A percentile compares a stretch with the other conserved stretches of the same genome.
Conservation (phyloP, 139 green algal species). For the Chlorella sp. region DNA sequence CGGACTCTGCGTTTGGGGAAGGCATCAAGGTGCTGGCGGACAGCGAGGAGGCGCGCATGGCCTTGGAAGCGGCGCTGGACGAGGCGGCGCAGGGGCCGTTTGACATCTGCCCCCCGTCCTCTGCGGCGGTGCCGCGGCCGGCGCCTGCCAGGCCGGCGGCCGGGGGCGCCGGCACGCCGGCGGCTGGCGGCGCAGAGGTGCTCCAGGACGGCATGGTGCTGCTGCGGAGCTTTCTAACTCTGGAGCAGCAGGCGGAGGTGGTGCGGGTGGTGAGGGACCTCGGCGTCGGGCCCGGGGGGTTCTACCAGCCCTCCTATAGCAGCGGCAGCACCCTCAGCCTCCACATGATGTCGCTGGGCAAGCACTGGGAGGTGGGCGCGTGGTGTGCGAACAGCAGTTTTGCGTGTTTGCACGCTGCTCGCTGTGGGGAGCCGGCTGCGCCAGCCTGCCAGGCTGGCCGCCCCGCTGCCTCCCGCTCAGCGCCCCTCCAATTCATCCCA, state of each 20-base stretch:
- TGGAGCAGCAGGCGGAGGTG: slow-evolving; percentile 52
- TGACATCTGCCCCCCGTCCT: slow-evolving; percentile 40
- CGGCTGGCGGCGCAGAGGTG: slow-evolving; percentile 6
- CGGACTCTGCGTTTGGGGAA: no score
- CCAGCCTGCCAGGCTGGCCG: neutral
- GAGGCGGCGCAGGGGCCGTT: slow-evolving; percentile 19
- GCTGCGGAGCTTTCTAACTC: slow-evolving; percentile 46
- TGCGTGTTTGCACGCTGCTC: neutral
- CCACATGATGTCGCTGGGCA: slow-evolving; percentile 70
- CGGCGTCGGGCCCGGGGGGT: slow-evolving; percentile 57
- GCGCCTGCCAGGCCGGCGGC: neutral
- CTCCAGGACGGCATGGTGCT: slow-evolving; percentile 56
- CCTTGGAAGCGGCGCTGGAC: neutral
- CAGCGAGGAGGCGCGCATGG: neutral
- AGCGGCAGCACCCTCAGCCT: slow-evolving; percentile 45
- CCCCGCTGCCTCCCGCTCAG: neutral
- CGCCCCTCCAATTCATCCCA: neutral
- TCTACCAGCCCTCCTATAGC: slow-evolving; percentile 60
- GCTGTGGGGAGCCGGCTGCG: no score
- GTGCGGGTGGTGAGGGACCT: slow-evolving; percentile 39
- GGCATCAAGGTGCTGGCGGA: slow-evolving; percentile 3
- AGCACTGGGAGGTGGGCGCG: slow-evolving; percentile 1
- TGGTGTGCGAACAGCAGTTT: neutral
- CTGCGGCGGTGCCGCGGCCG: neutral
- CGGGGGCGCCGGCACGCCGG: neutral